Evolutionary conservation across 2,329 filamentous ascomycete species (phyloP), one percentile per base, ranked within the genome.

Genomic region (Dothistroma septosporum): DNA sequence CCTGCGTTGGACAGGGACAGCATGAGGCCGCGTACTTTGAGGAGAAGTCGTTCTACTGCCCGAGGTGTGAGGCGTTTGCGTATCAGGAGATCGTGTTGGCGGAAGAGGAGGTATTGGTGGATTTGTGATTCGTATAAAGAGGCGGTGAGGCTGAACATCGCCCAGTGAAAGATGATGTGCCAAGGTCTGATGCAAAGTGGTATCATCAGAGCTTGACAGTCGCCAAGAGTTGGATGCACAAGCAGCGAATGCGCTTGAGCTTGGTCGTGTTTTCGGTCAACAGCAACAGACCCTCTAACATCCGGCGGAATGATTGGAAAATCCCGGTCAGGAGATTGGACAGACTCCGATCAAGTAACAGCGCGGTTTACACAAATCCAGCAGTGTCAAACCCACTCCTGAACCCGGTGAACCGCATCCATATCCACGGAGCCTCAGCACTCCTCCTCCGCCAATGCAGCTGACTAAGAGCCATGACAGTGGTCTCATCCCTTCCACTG

Each of bases 1-100:
- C 49, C 35, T 58, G 57, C 35, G 57, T 58, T 14, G 57, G 48
- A 6, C 28, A 53, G 24, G 49, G 47, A 21, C 33, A 58, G 19
- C 48, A 53, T n/a, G 54, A 57, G 16, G 49, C 35, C 22, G 33
- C 33, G 31, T 32, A 35, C 31, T 48, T 32, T 35, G 37, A 58
- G n/a, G 28, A 48, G 12, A 37, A 41, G 35, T 33, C 33, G 7
- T 58, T 58, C 21, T 53, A 28, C 24, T 58, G 57, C 21, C 57
- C 57, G 19, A 14, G 48, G 12, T 58, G 57, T 41, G 48, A 53
- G 41, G 48, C 52, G 19, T 28, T 46, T 16, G 57, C 54, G 28
- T 57, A 48, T 19, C 54, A 33, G 24, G 54, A 49, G 44, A 57
- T 49, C 14, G 19, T 14, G 12, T 44, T 24, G 19, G 54, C 33